Percentiles rank a stretch among this genome's conserved stretches.
Evolutionary conservation across 352 stramenopile genomes (phyloP).

Genomic region (Pilasporangium apinafurcum): DNA sequence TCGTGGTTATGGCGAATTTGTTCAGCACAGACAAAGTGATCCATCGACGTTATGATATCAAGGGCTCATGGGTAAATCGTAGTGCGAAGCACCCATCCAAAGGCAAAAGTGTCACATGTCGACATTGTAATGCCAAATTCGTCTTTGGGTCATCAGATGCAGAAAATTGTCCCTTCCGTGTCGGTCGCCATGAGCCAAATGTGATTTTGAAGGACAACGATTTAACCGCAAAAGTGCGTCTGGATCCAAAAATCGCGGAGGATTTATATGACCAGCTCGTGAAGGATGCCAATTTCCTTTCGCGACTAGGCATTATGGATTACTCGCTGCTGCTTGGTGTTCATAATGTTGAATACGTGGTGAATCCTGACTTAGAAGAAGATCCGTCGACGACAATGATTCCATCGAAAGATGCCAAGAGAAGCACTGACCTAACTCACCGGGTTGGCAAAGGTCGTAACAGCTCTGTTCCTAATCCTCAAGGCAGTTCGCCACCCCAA

Average conservation of each 20-base stretch:
- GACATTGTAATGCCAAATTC: conserved; percentile 85
- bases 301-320: conserved; percentile 86
- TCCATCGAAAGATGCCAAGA: conserved; percentile 14
- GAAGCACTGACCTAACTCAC: conserved; percentile 23
- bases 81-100: conserved; percentile 84
- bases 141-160: conserved; percentile 77
- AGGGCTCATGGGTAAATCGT: conserved; percentile 85
- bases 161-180: conserved; percentile 65
- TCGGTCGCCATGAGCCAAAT: conserved; percentile 81
- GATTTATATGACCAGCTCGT: conserved; percentile 81
- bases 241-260: conserved; percentile 66
- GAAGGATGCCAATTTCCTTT: conserved; percentile 85
- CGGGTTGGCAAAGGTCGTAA: conserved; percentile 11
- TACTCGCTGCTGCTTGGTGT: conserved; percentile 88
- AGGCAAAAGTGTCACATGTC: conserved; percentile 78
- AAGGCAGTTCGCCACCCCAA: conserved; percentile 9
- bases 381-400: conserved; percentile 25
- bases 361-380: conserved; percentile 69
- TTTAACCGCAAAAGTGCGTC: conserved; percentile 73
- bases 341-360: conserved; percentile 86
- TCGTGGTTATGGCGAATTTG: conserved; percentile 86
- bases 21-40: conserved; percentile 83
- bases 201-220: conserved; percentile 88
- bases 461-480: conserved; percentile 9
- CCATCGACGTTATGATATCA: conserved; percentile 84